Evolutionary conservation across 306 rosid species (phyloP), one percentile per base, ranked within the genome.

Genomic region (Hippophae tibetana): DNA sequence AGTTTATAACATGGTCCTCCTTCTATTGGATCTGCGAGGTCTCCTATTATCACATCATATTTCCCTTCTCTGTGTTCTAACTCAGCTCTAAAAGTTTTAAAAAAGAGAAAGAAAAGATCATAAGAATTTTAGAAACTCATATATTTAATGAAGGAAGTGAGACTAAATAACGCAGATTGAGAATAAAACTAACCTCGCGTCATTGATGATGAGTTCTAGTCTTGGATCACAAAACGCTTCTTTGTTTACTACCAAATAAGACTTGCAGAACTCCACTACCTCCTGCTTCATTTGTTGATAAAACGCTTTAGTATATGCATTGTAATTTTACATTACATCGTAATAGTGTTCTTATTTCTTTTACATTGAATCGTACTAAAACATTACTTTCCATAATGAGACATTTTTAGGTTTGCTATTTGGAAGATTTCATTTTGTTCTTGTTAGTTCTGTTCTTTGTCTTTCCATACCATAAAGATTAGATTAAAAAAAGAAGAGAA

Each of bases 1-100:
- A 90, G 97, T 79, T 87, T 90, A 68, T 90, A 90, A 27, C 97
- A 90, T 38, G 97, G 97, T 1, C 97, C 97, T 52, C 97, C 97
- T 65, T 90, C 96, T 54, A 90, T 83, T 60, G 97, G 97, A 67
- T 90, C 97, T 10, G 97, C 97, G 68, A 90, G 82, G 66, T 90
- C 97, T 1, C 97, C 97, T 49, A 90, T 57, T 47, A 90, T 87
- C 67, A 90, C 92, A 69, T 90, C 96, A 69, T 85, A 90, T 46
- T 55, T 54, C 54, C 81, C 86, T 52, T 79, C 71, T 72, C 79
- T 73, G 54, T 67, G 63, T 77, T 81, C 95, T 63, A 87, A 75
- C 78, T 85, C 95, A 75, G 75, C 94, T 80, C 97, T 90, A 64
- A 11, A 64, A 72, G n/a, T 38, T 52, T 49, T 40, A 64, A 44